These are phyloP conservation scores for Kurtzmaniella quercitrusa DNA, from an alignment of 1,139 yeast species.

Conservation along the genomic window DNA sequence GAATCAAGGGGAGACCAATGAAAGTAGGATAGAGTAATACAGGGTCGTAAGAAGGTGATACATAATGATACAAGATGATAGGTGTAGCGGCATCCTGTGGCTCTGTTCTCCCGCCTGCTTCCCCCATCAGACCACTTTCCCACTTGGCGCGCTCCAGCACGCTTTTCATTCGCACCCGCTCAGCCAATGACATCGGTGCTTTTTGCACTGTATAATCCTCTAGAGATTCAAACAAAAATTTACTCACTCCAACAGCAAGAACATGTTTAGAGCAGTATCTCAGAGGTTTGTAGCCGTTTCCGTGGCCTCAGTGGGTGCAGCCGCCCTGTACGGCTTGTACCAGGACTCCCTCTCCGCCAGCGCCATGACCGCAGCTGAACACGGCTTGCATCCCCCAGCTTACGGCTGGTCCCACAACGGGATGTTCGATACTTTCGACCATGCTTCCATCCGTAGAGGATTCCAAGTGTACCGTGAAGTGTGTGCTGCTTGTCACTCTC, in stretches of 20 bases:
- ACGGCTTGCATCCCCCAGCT: conserved; percentile 94
- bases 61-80: too few species aligned
- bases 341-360: conserved; percentile 78
- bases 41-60: too few species aligned
- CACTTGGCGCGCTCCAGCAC: not conserved
- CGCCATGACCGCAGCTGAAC: conserved; percentile 99
- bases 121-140: not conserved
- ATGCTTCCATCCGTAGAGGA: conserved; percentile 97
- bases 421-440: conserved; percentile 90
- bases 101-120: not conserved
- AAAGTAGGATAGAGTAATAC: too few species aligned
- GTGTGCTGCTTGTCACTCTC: conserved; percentile 97
- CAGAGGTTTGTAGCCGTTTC: conserved; percentile 60
- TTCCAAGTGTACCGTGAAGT: conserved; percentile 98
- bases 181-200: conserved; percentile 2
- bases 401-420: conserved; percentile 94
- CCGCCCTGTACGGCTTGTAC: conserved; percentile 73
- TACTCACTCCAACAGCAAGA: not conserved
- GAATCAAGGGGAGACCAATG: too few species aligned
- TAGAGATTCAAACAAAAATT: conserved; percentile 1
- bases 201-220: conserved; percentile 1
- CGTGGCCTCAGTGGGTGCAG: conserved; percentile 63
- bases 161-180: not conserved
- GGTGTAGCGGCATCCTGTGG: too few species aligned
- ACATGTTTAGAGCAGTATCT: conserved; percentile 23